Evolutionary conservation across 2,329 filamentous ascomycete genomes (phyloP).

Genomic region (Ophiostoma novo-ulmi): DNA sequence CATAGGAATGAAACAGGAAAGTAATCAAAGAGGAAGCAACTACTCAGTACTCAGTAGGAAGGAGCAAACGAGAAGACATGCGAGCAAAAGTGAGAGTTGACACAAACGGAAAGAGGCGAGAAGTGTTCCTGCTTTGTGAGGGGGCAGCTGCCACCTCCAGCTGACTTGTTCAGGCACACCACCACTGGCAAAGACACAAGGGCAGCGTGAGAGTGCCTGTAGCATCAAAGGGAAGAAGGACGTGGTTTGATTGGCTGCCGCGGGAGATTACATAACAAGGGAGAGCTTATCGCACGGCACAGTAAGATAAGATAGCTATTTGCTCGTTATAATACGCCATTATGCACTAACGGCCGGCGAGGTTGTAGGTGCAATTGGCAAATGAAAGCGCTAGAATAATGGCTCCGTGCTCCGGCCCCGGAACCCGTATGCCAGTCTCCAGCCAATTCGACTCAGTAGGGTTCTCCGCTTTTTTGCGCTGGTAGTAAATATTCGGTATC

Average conservation of each 20-base stretch:
- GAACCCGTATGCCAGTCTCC: background rate
- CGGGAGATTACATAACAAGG: conserved; percentile 6
- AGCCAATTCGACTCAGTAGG: background rate
- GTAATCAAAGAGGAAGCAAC: background rate
- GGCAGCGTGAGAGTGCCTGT: background rate
- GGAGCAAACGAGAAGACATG: background rate
- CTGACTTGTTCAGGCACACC: background rate
- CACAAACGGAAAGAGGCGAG: background rate
- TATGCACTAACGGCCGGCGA: background rate
- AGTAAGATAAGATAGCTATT: background rate
- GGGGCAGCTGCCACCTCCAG: conserved; percentile 10
- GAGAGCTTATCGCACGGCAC: background rate
- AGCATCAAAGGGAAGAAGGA: background rate
- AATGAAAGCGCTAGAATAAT: background rate
- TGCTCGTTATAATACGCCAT: conserved; percentile 17
- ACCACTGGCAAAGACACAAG: background rate
- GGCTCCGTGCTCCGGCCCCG: background rate
- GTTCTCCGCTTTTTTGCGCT: background rate
- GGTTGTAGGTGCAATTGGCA: background rate
- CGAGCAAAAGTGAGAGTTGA: background rate
- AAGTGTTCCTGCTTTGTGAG: background rate
- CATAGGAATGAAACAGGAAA: conserved; percentile 8
- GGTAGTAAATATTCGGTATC: background rate
- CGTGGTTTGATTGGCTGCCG: conserved; percentile 19
- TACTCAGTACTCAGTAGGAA: background rate